Evolutionary conservation across 768 basidiomycete species (phyloP).

Genomic region (Amanita brunnescens): DNA sequence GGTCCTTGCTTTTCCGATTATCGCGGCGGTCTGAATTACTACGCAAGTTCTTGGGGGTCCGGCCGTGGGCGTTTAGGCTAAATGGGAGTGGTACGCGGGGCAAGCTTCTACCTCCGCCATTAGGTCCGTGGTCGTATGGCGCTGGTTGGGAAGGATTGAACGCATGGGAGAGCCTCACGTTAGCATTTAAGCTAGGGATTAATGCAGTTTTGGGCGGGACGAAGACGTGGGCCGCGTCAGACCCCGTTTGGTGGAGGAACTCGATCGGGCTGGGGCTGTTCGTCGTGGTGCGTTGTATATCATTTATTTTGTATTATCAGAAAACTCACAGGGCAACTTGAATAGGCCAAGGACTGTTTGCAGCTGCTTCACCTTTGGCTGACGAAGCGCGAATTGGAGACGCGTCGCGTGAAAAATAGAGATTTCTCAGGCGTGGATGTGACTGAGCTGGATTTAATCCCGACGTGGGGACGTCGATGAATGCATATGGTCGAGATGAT

Average conservation of each 20-base stretch:
- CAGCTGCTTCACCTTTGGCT: conserved; percentile 63
- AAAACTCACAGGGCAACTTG: no score
- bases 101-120: conserved; percentile 14
- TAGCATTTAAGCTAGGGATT: conserved; percentile 28
- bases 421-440: conserved; percentile 71
- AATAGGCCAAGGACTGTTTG: conserved; percentile 57
- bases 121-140: conserved; percentile 9
- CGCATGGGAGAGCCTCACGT: conserved; percentile 18
- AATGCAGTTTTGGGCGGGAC: conserved; percentile 47
- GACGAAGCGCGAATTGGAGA: conserved; percentile 63
- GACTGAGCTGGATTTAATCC: conserved; percentile 55
- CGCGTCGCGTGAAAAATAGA: conserved; percentile 55
- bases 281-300: background rate
- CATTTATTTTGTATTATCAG: background rate
- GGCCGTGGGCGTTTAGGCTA: conserved; percentile 10
- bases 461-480: conserved; percentile 9
- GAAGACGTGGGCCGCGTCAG: conserved; percentile 53
- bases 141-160: conserved; percentile 16
- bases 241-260: conserved; percentile 58
- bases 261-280: conserved; percentile 5
- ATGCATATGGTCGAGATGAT: no score
- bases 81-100: conserved; percentile 8
- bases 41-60: conserved; percentile 29
- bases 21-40: conserved; percentile 37
- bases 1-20: conserved; percentile 44